Evolutionary conservation across 176 grass and related monocot species (phyloP).

Genomic region (Zea luxurians): DNA sequence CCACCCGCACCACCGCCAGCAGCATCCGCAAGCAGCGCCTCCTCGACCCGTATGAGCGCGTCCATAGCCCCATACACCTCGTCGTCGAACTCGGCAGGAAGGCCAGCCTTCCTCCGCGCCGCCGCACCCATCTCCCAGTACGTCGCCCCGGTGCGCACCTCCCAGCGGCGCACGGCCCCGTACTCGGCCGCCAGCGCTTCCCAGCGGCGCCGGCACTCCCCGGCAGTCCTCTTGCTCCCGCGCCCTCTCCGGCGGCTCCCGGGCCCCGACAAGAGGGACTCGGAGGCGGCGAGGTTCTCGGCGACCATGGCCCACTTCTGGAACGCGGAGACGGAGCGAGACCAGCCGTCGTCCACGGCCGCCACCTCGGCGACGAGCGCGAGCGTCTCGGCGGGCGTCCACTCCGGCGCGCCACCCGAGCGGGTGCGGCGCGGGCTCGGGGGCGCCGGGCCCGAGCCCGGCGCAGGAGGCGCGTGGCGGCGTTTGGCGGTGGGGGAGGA

Average conservation of each 20-base stretch:
- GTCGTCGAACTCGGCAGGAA: constrained; percentile 53
- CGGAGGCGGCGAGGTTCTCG: constrained; percentile 63
- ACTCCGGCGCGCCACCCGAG: constrained; percentile 62
- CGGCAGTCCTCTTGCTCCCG: constrained; percentile 49
- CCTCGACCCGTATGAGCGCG: constrained; percentile 68
- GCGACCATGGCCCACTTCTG: constrained; percentile 96
- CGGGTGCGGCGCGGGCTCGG: constrained; percentile 58
- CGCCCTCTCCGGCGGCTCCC: background rate
- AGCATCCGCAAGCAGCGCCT: constrained; percentile 43
- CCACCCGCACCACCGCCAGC: constrained; percentile 6
- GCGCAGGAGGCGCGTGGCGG: background rate
- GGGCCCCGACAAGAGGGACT: background rate
- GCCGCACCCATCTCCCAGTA: constrained; percentile 62
- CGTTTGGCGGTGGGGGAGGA: background rate
- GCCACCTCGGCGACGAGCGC: constrained; percentile 50
- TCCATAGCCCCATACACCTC: constrained; percentile 74
- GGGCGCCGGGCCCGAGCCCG: background rate
- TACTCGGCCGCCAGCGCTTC: constrained; percentile 59
- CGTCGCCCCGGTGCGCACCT: constrained; percentile 35
- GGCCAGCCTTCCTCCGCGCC: constrained; percentile 51
- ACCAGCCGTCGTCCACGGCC: constrained; percentile 78
- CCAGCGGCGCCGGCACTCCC: constrained; percentile 68
- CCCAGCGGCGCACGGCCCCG: constrained; percentile 55
- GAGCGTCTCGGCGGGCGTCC: constrained; percentile 48
- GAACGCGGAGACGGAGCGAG: constrained; percentile 75